Evolutionary conservation across 2,329 filamentous ascomycete species (phyloP), one percentile per base, ranked within the genome.

Genomic region (Colletotrichum eremochloae): DNA sequence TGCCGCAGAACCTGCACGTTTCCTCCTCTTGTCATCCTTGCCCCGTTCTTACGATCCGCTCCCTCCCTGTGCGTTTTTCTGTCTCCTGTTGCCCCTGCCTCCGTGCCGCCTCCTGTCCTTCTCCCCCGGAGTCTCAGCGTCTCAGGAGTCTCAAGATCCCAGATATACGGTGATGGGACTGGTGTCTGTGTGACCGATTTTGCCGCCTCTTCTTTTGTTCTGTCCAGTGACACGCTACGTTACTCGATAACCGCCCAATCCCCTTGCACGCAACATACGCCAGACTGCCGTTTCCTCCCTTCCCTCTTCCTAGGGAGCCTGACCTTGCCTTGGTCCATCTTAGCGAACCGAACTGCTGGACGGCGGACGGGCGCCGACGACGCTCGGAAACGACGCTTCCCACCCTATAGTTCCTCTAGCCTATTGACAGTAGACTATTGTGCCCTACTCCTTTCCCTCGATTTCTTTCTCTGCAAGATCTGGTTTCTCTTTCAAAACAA

Each of bases 151-250:
- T 46, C 44, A 61, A 31, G 44, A 67, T 71, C 63, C 53, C 40
- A 56, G 31, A 40, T 56, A 40, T 14, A 24, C 56, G 42, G 40
- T 55, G 50, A 40, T 53, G 67, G 67, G 71, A 71, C 71, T 66
- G 71, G 71, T 44, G 67, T 71, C 63, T 67, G 71, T 63, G 50
- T 67, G 57, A 42, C 58, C 63, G 42, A 36, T n/a, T 55, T 55
- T 33, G 63, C 55, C 29, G 53, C 44, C 48, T 67, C 31, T 53
- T 66, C 66, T 71, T 56, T 55, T 46, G 33, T 67, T 8, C 68
- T 62, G 56, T 53, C 68, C 68, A 67, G 40, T 62, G 48, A 48
- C 44, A 60, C 55, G 38, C 24, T 50, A 48, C 29, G 52, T 38
- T 56, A 42, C 50, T 24, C 48, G 33, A 42, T 40, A 42, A 33